Evolutionary conservation across 164 flowering plant genomes (phyloP), one percentile per base, ranked within the genome.

Genomic region (Stephania cephalantha): DNA sequence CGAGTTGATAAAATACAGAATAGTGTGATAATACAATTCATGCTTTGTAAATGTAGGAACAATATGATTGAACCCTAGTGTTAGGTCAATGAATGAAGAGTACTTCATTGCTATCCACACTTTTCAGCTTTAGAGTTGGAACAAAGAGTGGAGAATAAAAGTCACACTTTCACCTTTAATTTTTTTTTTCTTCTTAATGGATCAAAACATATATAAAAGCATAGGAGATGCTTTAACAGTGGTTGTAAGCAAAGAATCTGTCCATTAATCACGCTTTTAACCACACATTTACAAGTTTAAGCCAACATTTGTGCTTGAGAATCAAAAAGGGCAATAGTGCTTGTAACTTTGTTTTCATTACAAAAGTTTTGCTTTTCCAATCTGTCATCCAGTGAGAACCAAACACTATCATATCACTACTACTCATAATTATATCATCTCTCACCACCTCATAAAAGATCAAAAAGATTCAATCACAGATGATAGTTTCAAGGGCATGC

Each of bases 101-200:
- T 2, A 55, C 63, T 55, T 55, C 17, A 55, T 48, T 48, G 53
- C 53, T 48, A 15, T 55, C 63, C 63, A 55, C 18, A 55, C 2
- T 55, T 48, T 55, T 55, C 63, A 55, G 63, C 63, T 55, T 55
- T 55, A 55, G 63, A 55, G 63, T 55, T 55, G 17, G 63, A 55
- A 55, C 18, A 55, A 35, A 55, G 63, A 55, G 63, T 55, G 63
- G 63, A 15, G 64, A n/a, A 18, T 15, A 58, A 58, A 35, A 58
- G 64, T 58, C 64, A 58, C 64, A 18, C 17, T 58, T 58, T 58
- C 18, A 58, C 20, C 20, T 58, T 35, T 35, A 35, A 31, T 35
- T 35, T 17, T 58, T 17, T 58, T 1, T 18, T 58, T 58, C 25
- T 25, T 25, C 25, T 25, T 15, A 6, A 15, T 58, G 64, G 20